Conservation (phyloP, 2,329 filamentous ascomycete genomes). For the Cryphonectria nitschkei region DNA sequence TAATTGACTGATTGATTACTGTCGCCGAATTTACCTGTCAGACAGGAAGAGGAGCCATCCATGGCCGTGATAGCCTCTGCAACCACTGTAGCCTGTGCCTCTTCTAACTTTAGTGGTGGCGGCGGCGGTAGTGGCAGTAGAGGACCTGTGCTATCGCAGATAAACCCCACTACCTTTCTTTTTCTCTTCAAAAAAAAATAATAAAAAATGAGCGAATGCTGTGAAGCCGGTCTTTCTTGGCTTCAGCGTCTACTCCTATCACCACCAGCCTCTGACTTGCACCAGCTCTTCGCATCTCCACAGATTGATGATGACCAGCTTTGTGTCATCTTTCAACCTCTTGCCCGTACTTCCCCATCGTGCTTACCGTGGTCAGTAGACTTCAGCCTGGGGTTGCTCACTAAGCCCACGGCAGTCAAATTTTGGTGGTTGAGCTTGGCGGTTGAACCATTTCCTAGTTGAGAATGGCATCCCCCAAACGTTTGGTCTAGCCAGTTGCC, state of each 20-base stretch:
- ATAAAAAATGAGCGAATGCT: background rate
- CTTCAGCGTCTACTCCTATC: background rate
- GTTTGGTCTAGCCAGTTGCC: too few relatives aligned
- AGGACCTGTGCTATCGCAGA: background rate
- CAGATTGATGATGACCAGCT: too few relatives aligned
- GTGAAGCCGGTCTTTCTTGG: background rate
- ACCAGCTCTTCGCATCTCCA: too few relatives aligned
- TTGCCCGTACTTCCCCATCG: too few relatives aligned
- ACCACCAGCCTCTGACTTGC: too few relatives aligned
- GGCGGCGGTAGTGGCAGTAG: background rate
- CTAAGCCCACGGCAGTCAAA: background rate
- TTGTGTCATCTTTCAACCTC: background rate
- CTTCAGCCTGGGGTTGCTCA: background rate
- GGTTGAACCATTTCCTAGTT: background rate
- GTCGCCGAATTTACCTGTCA: background rate
- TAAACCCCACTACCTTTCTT: constrained; percentile 2
- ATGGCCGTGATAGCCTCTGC: background rate
- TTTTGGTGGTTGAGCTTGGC: background rate
- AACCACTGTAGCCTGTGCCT: background rate
- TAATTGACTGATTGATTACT: background rate
- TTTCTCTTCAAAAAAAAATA: too few relatives aligned
- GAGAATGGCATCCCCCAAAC: background rate
- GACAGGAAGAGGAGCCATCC: background rate
- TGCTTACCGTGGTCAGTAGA: background rate
- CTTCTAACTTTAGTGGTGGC: background rate